Conservation (phyloP, 352 stramenopile species). For the Phytophthora tentaculata region DNA sequence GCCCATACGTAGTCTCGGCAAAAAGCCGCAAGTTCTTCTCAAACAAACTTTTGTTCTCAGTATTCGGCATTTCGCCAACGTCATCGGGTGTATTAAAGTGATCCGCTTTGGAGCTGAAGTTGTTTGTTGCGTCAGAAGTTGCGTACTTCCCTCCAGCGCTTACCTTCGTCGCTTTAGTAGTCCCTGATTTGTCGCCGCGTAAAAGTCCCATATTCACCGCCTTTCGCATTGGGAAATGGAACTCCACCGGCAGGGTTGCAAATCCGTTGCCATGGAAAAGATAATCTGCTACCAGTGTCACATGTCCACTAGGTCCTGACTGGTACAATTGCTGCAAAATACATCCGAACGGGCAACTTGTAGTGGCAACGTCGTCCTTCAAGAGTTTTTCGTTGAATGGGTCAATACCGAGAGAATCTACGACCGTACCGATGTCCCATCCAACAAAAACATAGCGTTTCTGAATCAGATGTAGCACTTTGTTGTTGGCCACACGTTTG, state of each 20-base stretch:
- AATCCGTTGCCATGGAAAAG: slow-evolving; percentile 54
- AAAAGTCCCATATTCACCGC: slow-evolving; percentile 43
- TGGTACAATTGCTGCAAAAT: slow-evolving; percentile 59
- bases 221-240: slow-evolving; percentile 43
- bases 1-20: slow-evolving; percentile 40
- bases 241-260: slow-evolving; percentile 32
- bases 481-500: slow-evolving; percentile 49
- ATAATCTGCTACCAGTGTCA: slow-evolving; percentile 56
- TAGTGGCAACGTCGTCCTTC: slow-evolving; percentile 24
- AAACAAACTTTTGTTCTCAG: slow-evolving; percentile 52
- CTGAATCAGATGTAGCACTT: slow-evolving; percentile 52
- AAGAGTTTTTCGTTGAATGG: slow-evolving; percentile 37
- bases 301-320: slow-evolving; percentile 52
- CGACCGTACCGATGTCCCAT: slow-evolving; percentile 49
- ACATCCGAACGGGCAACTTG: slow-evolving; percentile 47
- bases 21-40: slow-evolving; percentile 44
- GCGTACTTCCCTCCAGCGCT: slow-evolving; percentile 21
- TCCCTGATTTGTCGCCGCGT: slow-evolving; percentile 11
- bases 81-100: slow-evolving; percentile 1
- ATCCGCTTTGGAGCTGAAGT: slow-evolving; percentile 13
- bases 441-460: slow-evolving; percentile 54
- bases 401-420: slow-evolving; percentile 55
- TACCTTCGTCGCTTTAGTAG: slow-evolving; percentile 17
- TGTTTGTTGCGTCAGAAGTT: slow-evolving; percentile 12
- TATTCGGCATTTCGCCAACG: slow-evolving; percentile 9